Base-by-base conservation (phyloP, 768 basidiomycete species). In the Glaciozyma martinii region DNA sequence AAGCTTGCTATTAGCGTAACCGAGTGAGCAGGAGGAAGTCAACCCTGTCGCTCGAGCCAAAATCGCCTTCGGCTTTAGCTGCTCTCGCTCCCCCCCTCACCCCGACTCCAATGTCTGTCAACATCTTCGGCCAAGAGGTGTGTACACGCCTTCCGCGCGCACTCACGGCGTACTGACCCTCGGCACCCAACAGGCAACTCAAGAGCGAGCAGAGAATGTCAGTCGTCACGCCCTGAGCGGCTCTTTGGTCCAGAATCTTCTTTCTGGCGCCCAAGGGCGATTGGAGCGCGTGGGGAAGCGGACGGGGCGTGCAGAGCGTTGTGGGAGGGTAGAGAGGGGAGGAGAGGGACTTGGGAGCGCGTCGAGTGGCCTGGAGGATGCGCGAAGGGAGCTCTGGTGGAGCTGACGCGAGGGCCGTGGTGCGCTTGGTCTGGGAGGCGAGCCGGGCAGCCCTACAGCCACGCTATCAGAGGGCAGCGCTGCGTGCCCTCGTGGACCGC, bases 171-270 rank as follows among this genome's bases (percentile, higher is more conserved):
- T 42, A 62, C 60, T 3, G 21, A 30, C 46, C 23, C 18, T 23
- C 30, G 32, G 8, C 29, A 49, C 33, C 15, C 25, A 13, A 30
- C 61, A 67, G 63, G 70, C 79, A 13, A 79, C 79, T 43, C 79
- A 98, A 79, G 94, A 98, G 79, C 89, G 91, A 76, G 92, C 91
- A 25, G 93, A 97, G 80, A 73, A 73, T 71, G 72, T 61, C 32
- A 64, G 72, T 44, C 40, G 43, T 25, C 33, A 32, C 47, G 5
- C 13, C 12, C 43, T n/a, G 18, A 47, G 15, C 37, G 15, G 7
- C 30, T 25, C 9, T 43, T 29, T 32, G 43, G 16, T 37, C 55
- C 55, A 37, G 19, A 16, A 32, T 32, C 40, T 54, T 44, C 53
- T 23, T 59, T 33, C 40, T 9, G 23, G 50, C 50, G n/a, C 50